Conservation (phyloP, 2,329 filamentous ascomycete species). For the Clarireedia sp. region DNA sequence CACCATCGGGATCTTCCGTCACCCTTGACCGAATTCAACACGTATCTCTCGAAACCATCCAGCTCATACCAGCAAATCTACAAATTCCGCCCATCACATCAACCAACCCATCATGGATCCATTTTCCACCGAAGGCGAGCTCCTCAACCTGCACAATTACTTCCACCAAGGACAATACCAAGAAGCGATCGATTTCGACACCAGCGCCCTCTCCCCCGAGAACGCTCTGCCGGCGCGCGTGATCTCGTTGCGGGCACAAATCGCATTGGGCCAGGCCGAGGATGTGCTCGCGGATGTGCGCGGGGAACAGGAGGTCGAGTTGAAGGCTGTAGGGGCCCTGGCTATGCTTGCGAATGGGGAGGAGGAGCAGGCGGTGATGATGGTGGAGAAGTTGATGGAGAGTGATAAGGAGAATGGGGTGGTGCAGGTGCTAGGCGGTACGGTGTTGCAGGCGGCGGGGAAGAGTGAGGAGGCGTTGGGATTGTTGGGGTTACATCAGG, state of each 20-base stretch:
- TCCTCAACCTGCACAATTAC: slow-evolving; percentile 63
- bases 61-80: neutral
- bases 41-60: slow-evolving; percentile 13
- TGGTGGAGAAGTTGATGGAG: slow-evolving; percentile 59
- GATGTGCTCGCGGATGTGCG: slow-evolving; percentile 64
- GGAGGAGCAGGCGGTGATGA: slow-evolving; percentile 51
- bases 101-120: slow-evolving; percentile 48
- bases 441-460: slow-evolving; percentile 69
- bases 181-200: slow-evolving; percentile 78
- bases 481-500: slow-evolving; percentile 74
- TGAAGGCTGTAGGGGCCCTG: slow-evolving; percentile 68
- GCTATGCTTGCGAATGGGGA: slow-evolving; percentile 59
- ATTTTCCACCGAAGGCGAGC: slow-evolving; percentile 62
- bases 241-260: slow-evolving; percentile 71
- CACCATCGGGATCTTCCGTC: neutral
- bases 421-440: slow-evolving; percentile 78
- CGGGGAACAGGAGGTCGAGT: slow-evolving; percentile 59
- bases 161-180: slow-evolving; percentile 80
- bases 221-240: slow-evolving; percentile 72
- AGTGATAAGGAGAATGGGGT: slow-evolving; percentile 63
- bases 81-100: slow-evolving; percentile 8
- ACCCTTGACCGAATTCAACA: slow-evolving; percentile 10
- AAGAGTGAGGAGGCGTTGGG: slow-evolving; percentile 79
- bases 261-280: slow-evolving; percentile 71
- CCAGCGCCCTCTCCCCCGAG: slow-evolving; percentile 65